Conservation (phyloP, 495 filamentous ascomycete genomes). For the Tuber umbilicatum region DNA sequence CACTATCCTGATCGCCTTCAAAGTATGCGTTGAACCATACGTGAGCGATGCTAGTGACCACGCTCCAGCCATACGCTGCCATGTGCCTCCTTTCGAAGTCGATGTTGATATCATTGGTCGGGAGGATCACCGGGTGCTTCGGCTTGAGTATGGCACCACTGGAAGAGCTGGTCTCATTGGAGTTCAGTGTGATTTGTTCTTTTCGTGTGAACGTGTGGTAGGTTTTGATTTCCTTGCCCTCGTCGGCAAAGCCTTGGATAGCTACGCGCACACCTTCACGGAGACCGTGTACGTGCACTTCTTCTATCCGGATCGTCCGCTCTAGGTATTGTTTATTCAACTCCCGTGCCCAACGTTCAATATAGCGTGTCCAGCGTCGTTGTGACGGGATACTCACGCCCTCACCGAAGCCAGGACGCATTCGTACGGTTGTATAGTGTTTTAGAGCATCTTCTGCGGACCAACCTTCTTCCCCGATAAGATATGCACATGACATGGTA, state of each 20-base stretch:
- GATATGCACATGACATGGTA: constrained; percentile 76
- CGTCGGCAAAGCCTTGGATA: constrained; percentile 77
- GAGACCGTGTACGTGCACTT: constrained; percentile 85
- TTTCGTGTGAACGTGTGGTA: constrained; percentile 71
- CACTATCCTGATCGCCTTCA: constrained; percentile 60
- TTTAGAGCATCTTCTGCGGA: constrained; percentile 66
- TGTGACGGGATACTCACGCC: constrained; percentile 94
- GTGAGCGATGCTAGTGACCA: constrained; percentile 88
- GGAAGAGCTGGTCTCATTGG: constrained; percentile 47
- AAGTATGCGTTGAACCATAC: constrained; percentile 97
- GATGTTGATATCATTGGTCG: constrained; percentile 81
- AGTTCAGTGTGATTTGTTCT: constrained; percentile 68
- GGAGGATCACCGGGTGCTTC: constrained; percentile 53
- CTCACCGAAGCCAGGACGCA: constrained; percentile 78
- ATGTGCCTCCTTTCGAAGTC: constrained; percentile 76
- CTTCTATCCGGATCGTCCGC: constrained; percentile 71
- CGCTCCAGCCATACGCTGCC: constrained; percentile 67
- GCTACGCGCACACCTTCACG: constrained; percentile 79
- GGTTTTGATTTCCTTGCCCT: constrained; percentile 75
- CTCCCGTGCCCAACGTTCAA: constrained; percentile 72
- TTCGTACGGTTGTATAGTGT: constrained; percentile 77
- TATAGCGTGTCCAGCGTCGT: constrained; percentile 79
- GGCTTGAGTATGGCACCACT: constrained; percentile 69
- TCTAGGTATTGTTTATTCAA: constrained; percentile 69
- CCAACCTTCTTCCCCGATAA: constrained; percentile 89